phyloP scores from a whole-genome alignment of 148 eudicot species.

The Rhododendron mucronatum region DNA sequence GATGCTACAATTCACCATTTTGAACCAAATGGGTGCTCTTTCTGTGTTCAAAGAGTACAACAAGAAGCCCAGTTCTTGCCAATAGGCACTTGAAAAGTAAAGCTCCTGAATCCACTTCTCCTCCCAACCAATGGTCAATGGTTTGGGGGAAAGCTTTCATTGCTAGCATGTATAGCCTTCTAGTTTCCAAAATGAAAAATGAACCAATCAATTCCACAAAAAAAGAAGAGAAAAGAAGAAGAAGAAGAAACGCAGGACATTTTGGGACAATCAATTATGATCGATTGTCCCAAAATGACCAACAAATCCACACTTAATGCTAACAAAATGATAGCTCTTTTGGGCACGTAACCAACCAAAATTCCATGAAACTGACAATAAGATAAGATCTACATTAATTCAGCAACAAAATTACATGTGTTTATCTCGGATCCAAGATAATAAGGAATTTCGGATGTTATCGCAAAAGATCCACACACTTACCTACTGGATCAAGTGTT shows the following conservation, averaged over 20 bases:
- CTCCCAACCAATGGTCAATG: neutral
- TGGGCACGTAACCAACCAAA: neutral
- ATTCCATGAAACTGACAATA: neutral
- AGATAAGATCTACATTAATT: neutral
- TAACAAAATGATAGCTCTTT: neutral
- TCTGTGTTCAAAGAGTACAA: neutral
- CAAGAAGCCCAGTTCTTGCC: neutral
- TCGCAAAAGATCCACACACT: neutral
- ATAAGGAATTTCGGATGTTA: neutral
- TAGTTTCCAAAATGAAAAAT: neutral
- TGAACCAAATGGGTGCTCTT: neutral
- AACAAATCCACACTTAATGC: neutral
- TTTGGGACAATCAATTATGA: conserved; percentile 1
- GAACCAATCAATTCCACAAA: neutral
- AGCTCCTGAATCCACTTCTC: neutral
- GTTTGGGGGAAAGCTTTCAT: neutral
- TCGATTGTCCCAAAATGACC: neutral
- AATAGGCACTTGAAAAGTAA: neutral
- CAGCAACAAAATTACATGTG: neutral
- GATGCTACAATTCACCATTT: neutral
- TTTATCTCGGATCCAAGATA: neutral
- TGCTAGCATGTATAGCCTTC: neutral
- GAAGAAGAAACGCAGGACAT: neutral
- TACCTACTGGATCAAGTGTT: conserved; percentile 6
- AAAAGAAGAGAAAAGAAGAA: neutral